These are phyloP conservation scores for Leccinum pseudoinsigne DNA, from an alignment of 1,284 basidiomycete genomes.

Conservation along the genomic window DNA sequence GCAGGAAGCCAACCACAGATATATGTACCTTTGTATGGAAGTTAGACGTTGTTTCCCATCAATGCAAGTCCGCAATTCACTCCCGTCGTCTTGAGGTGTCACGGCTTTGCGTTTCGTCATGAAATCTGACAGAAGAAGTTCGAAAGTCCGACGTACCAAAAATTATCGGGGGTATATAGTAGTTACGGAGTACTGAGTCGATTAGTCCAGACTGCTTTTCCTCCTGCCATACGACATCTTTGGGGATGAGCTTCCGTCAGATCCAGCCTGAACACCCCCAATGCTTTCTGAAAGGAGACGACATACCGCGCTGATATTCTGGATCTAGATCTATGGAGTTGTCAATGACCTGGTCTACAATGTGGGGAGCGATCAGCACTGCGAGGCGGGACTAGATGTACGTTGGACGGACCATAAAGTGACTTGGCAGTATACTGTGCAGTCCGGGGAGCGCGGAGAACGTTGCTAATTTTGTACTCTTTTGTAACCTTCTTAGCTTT, in stretches of 20 bases:
- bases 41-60: conserved; percentile 58
- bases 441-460: conserved; percentile 43
- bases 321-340: conserved; percentile 49
- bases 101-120: conserved; percentile 16
- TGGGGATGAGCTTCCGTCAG: conserved; percentile 4
- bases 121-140: background rate
- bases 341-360: conserved; percentile 47
- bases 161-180: conserved; percentile 55
- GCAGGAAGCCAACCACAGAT: background rate
- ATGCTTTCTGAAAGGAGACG: background rate
- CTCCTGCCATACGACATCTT: conserved; percentile 52
- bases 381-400: background rate
- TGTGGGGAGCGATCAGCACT: background rate
- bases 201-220: conserved; percentile 49
- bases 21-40: conserved; percentile 46
- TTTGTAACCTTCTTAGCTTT: conserved; percentile 23
- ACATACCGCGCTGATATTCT: conserved; percentile 52
- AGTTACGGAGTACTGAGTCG: conserved; percentile 56
- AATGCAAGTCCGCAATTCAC: conserved; percentile 47
- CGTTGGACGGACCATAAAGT: conserved; percentile 43
- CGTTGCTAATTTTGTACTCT: conserved; percentile 38
- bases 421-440: conserved; percentile 44
- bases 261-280: background rate
- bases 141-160: conserved; percentile 39
- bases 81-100: conserved; percentile 39